Evolutionary conservation across 2,329 filamentous ascomycete genomes (phyloP).

Genomic region (Microascus cirrosus): DNA sequence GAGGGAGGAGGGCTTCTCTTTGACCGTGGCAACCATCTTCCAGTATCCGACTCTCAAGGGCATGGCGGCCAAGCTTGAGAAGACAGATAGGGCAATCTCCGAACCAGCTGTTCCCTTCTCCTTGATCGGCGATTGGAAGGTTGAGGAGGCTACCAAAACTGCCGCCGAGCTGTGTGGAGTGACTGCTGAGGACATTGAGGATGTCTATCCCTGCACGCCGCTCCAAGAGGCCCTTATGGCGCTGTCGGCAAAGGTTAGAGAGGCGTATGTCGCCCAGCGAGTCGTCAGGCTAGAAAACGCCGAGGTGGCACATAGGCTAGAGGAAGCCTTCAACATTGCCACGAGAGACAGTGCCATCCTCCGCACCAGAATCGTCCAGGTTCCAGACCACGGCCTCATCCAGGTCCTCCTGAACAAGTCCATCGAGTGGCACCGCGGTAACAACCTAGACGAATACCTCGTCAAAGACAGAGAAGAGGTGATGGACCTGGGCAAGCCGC

Average conservation of each 20-base stretch:
- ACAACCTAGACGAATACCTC: slow-evolving; percentile 26
- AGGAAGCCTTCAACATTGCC: slow-evolving; percentile 28
- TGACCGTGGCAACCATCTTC: slow-evolving; percentile 35
- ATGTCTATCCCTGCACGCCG: slow-evolving; percentile 43
- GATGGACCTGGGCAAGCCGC: slow-evolving; percentile 32
- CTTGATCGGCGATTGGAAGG: slow-evolving; percentile 22
- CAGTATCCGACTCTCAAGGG: slow-evolving; percentile 28
- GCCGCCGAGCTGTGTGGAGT: slow-evolving; percentile 28
- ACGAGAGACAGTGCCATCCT: slow-evolving; percentile 27
- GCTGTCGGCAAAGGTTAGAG: slow-evolving; percentile 35
- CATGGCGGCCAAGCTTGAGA: slow-evolving; percentile 24
- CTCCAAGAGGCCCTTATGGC: slow-evolving; percentile 44
- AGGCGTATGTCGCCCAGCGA: slow-evolving; percentile 40
- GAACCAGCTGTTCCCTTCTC: slow-evolving; percentile 24
- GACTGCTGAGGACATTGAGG: slow-evolving; percentile 24
- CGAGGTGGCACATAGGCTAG: slow-evolving; percentile 23
- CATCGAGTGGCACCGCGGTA: slow-evolving; percentile 21
- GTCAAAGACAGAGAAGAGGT: slow-evolving; percentile 23
- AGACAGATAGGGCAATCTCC: slow-evolving; percentile 11
- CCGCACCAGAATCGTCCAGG: slow-evolving; percentile 36
- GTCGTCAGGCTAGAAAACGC: slow-evolving; percentile 27
- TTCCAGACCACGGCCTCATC: slow-evolving; percentile 27
- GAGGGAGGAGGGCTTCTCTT: slow-evolving; percentile 21
- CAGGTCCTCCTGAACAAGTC: slow-evolving; percentile 33
- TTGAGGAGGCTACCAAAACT: slow-evolving; percentile 21